Evolutionary conservation across 2,329 filamentous ascomycete genomes (phyloP).

Genomic region (Colletotrichum sp.): DNA sequence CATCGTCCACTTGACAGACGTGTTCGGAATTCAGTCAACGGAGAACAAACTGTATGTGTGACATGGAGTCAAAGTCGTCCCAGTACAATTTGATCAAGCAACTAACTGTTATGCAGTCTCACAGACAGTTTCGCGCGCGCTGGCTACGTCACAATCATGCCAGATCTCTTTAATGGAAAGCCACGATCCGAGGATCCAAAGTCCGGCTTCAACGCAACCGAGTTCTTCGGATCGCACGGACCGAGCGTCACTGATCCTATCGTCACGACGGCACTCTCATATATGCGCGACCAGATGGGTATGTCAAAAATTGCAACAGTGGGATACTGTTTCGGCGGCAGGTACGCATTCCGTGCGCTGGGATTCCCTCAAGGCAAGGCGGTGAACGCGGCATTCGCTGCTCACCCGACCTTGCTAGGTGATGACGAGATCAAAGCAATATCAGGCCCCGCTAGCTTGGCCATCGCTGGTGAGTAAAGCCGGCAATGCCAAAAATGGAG

Average conservation of each 20-base stretch:
- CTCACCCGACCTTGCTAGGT: slow-evolving; percentile 68
- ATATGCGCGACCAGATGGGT: slow-evolving; percentile 51
- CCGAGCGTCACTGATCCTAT: slow-evolving; percentile 48
- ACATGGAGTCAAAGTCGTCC: accelerated
- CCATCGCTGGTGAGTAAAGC: slow-evolving; percentile 59
- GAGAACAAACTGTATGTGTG: slow-evolving; percentile 20
- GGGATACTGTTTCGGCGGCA: slow-evolving; percentile 72
- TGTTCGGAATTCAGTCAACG: slow-evolving; percentile 38
- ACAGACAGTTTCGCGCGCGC: slow-evolving; percentile 72
- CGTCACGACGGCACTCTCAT: slow-evolving; percentile 46
- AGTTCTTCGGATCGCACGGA: slow-evolving; percentile 45
- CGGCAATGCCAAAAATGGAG: background rate
- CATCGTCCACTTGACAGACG: slow-evolving; percentile 33
- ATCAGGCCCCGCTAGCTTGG: slow-evolving; percentile 62
- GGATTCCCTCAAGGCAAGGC: slow-evolving; percentile 44
- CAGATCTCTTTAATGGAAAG: slow-evolving; percentile 69
- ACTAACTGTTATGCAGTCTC: slow-evolving; percentile 32
- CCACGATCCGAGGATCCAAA: slow-evolving; percentile 44
- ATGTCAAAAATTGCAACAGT: slow-evolving; percentile 58
- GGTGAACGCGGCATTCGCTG: slow-evolving; percentile 64
- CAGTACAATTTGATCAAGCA: background rate
- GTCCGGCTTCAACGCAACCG: slow-evolving; percentile 41
- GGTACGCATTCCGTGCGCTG: slow-evolving; percentile 59
- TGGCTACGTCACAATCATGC: slow-evolving; percentile 69
- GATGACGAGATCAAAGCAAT: slow-evolving; percentile 64